Base-by-base conservation (phyloP, 164 flowering plant species). In the Litsea cubeba region DNA sequence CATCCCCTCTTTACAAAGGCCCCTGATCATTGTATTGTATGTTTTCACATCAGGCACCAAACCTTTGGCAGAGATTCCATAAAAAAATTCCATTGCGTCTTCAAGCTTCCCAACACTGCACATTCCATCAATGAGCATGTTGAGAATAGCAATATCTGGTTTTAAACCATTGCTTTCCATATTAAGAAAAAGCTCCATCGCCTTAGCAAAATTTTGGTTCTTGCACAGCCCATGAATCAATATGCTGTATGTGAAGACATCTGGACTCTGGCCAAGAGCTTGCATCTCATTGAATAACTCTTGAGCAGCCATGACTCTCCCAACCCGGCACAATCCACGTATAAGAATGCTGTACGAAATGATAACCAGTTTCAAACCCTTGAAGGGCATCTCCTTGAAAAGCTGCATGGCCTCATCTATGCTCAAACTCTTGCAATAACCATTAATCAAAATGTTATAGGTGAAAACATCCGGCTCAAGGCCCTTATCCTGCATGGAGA, bases 381-480 rank as follows among this genome's bases (percentile, higher is more conserved):
- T 79, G 2, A 3, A 0, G 3, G 67, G 67, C 87, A 89, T 81
- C 51, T 82, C 84, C 71, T 24, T 35, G 62, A 60, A 84, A 46
- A 83, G 75, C 2, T 46, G 30, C 75, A 80, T 50, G 18, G 87
- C 92, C 74, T 85, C 81, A 28, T 80, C 79, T 0, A 82, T 24
- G 72, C 71, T 82, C 25, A 67, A 26, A 2, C 62, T 58, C 72
- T 78, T 81, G 77, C 79, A 83, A 69, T 80, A 83, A 10, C 88
- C 88, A 76, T 82, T 82, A 35, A 88, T 85, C 84, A 90, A 71
- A n/a, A 79, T 71, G 76, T 74, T 81, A 65, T 83, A 86, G 65
- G 80, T 83, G 35, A 73, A 66, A 30, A 72, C 79, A 79, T 84
- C 76, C 28, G 24, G 78, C 54, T 69, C 71, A 60, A 40, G 66